A percentile compares a stretch with the other conserved stretches of the same genome.
Conservation (phyloP, 768 basidiomycete species). For the Amyloporia xantha region DNA sequence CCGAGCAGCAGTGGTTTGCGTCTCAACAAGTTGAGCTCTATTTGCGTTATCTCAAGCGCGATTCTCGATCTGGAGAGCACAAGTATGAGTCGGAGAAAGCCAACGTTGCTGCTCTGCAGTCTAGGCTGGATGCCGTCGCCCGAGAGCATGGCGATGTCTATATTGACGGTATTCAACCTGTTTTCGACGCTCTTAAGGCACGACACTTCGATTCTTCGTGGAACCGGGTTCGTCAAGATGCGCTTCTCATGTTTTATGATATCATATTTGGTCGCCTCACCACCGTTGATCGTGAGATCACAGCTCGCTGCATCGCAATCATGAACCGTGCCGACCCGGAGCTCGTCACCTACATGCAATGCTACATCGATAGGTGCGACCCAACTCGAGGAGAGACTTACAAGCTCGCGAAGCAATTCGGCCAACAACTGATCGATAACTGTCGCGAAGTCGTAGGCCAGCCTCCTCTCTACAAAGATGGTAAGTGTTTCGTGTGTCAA, state of each 20-base stretch:
- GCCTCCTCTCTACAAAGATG: constrained; percentile 93
- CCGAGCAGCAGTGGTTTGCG: constrained; percentile 88
- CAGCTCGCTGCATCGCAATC: constrained; percentile 93
- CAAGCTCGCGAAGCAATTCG: constrained; percentile 93
- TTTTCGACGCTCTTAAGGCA: constrained; percentile 92
- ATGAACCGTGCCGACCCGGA: constrained; percentile 96
- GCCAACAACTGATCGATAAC: constrained; percentile 92
- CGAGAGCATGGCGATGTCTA: constrained; percentile 93
- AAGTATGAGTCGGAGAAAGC: constrained; percentile 85
- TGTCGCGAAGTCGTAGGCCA: constrained; percentile 76
- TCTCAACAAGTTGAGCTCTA: constrained; percentile 92
- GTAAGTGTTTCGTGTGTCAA: constrained; percentile 37
- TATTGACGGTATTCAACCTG: constrained; percentile 90
- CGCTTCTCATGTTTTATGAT: constrained; percentile 95
- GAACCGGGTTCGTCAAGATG: constrained; percentile 99
- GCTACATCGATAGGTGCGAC: constrained; percentile 81
- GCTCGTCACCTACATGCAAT: constrained; percentile 92
- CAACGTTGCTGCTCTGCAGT: constrained; percentile 63
- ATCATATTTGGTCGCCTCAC: constrained; percentile 94
- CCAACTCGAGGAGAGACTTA: constrained; percentile 84
- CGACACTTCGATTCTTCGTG: constrained; percentile 98
- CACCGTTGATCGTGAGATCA: constrained; percentile 93
- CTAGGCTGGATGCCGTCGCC: constrained; percentile 79
- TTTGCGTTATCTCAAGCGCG: constrained; percentile 93
- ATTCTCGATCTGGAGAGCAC: constrained; percentile 88